Conservation (phyloP, 768 basidiomycete genomes). For the Pleurotus cornucopiae region DNA sequence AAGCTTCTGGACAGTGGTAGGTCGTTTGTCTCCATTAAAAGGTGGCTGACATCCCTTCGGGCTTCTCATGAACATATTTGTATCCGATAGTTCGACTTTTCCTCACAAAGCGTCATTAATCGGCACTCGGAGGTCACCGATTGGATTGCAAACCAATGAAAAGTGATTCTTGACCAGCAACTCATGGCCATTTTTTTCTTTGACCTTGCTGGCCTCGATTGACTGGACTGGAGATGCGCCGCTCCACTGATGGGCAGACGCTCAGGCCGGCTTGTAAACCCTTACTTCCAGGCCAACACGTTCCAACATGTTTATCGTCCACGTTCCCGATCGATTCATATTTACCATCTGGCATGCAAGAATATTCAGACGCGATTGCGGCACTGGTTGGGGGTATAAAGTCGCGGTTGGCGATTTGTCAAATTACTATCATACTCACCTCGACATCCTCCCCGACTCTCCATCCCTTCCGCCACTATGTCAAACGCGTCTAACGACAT, state of each 20-base stretch:
- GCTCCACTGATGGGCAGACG: conserved; percentile 63
- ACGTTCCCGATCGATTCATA: conserved; percentile 73
- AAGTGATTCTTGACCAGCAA: conserved; percentile 30
- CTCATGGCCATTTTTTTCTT: conserved; percentile 54
- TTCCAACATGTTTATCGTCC: conserved; percentile 71
- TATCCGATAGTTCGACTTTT: not conserved
- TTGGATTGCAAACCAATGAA: conserved; percentile 2
- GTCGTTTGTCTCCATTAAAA: conserved; percentile 1
- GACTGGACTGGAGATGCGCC: conserved; percentile 50
- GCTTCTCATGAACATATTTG: not conserved
- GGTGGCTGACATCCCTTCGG: conserved; percentile 8
- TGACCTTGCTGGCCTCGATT: conserved; percentile 64
- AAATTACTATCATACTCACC: conserved; percentile 4
- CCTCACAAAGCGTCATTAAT: conserved; percentile 7
- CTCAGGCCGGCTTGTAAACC: conserved; percentile 50
- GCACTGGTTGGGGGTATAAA: not conserved
- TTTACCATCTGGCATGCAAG: conserved; percentile 47
- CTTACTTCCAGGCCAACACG: conserved; percentile 70
- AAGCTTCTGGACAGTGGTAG: conserved; percentile 14
- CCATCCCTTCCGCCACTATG: conserved; percentile 20
- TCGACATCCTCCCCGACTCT: conserved; percentile 19
- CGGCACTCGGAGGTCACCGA: conserved; percentile 11
- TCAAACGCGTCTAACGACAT: conserved; percentile 58
- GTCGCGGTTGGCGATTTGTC: conserved; percentile 3
- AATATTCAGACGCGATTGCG: conserved; percentile 21